A percentile compares a stretch with the other conserved stretches of the same genome.
Evolutionary conservation across 805 yeast species (phyloP).

Genomic region (Maudiozyma serrabonitensis): DNA sequence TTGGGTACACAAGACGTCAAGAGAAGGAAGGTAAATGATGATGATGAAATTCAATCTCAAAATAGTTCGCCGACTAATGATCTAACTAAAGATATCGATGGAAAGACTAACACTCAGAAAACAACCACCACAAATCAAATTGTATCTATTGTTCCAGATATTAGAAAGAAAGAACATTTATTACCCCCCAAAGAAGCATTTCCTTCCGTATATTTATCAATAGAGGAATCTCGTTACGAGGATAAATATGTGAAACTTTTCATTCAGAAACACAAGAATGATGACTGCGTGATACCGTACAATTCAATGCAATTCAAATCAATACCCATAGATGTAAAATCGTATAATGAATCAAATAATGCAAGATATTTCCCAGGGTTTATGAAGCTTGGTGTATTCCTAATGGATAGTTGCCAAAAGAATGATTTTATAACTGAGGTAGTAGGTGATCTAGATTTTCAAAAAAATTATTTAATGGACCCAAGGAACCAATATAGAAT

Average conservation of each 20-base stretch:
- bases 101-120: not conserved
- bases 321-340: conserved; percentile 36
- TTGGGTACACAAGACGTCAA: not conserved
- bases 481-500: conserved; percentile 65
- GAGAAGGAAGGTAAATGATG: conserved; percentile 18
- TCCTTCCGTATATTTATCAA: conserved; percentile 26
- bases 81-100: not conserved
- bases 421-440: conserved; percentile 50
- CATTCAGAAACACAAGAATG: conserved; percentile 41
- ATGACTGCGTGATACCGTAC: conserved; percentile 17
- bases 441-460: conserved; percentile 63
- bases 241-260: conserved; percentile 33
- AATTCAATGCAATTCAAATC: conserved; percentile 19
- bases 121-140: not conserved
- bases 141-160: conserved; percentile 10
- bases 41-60: not conserved
- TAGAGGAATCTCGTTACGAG: conserved; percentile 33
- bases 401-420: conserved; percentile 32
- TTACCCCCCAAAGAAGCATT: conserved; percentile 31
- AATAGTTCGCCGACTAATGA: not conserved
- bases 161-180: conserved; percentile 26
- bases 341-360: conserved; percentile 48
- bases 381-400: conserved; percentile 55
- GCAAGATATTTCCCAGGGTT: conserved; percentile 62
- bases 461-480: conserved; percentile 51